Evolutionary conservation across 192 early-diverging fungal genomes (phyloP), one percentile per base, ranked within the genome.

Genomic region (Jimgerdemannia lactiflua): DNA sequence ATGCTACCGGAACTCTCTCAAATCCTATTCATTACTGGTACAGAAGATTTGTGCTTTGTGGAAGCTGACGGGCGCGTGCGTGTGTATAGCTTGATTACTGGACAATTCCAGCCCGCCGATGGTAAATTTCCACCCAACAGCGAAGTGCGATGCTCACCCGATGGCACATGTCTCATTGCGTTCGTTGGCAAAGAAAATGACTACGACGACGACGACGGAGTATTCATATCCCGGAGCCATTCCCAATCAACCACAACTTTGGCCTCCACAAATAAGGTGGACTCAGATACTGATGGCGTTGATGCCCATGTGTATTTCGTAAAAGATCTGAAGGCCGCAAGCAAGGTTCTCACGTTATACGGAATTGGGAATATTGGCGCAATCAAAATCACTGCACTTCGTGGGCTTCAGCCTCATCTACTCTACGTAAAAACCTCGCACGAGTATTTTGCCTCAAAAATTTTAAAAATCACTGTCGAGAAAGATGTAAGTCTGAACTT

Each of bases 91-190:
- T 44, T 77, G 42, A 43, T 65, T 10, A 77, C 65, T 65, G 71
- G 67, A 65, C 49, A 65, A n/a, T 71, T 77, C 14, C 43, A 65
- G 43, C 70, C 75, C 2, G 74, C 54, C 42, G 68, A 68, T 7
- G 64, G 65, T 29, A 29, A 77, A n/a, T 20, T 77, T n/a, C 75
- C 75, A 11, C 3, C 19, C 4, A 40, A 72, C 11, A 54, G 49
- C 49, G 49, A 54, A 54, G 49, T 54, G 4, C 49, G 49, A 54
- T 54, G 49, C 49, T 20, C 29, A 4, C 71, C 75, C 4, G 75
- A 77, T 77, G 75, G 75, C n/a, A 2, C 75, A 9, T 77, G 75
- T 20, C 66, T 77, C 18, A 43, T 77, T 42, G 75, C 75, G 7
- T 72, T 77, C 67, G 40, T 72, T 3, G 65, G 64, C 44, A 70